Base-by-base conservation (phyloP, 1,284 basidiomycete species). In the Cryptococcus sp. region DNA sequence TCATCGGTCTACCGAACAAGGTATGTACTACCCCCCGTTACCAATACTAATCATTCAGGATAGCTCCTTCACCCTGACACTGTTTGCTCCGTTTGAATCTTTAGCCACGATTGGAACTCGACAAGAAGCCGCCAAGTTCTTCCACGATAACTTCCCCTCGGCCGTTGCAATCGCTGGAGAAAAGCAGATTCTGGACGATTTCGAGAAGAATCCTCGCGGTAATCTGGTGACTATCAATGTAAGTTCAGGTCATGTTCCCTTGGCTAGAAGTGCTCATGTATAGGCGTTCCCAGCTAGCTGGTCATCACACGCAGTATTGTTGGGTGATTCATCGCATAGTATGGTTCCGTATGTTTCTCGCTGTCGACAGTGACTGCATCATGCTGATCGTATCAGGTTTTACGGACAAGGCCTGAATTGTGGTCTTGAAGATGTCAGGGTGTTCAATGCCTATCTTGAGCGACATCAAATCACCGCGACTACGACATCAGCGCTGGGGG, bases 371-470 rank as follows among this genome's bases (percentile, higher is more conserved):
- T n/a, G n/a, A n/a, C n/a, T n/a, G n/a, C n/a, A n/a, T 11, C 14
- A 31, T 34, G 25, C 37, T 49, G 14, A 24, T 18, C 18, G 11
- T 36, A 10, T 58, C 9, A 94, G 94, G 46, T 98, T 98, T 78
- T 98, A 94, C 74, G 94, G 92, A 21, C 94, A 98, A 79, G 94
- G 94, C 18, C 81, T 98, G 61, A 98, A 98, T 71, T 97, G 93
- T 69, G 94, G 94, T 10, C 82, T 98, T 51, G 94, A 98, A 77
- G 94, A 98, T 73, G 92, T 98, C 54, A 84, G 94, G 56, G 84
- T 98, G 45, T 80, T 98, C 59, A 82, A 85, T 53, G 80, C 84
- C 28, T 77, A 91, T 51, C 80, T 98, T 60, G 82, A 84, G 53
- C 79, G 83, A 54, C 83, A 86, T 67, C 78, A 79, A 18, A 85